Evolutionary conservation across 2,329 filamentous ascomycete genomes (phyloP).

Genomic region (Mollisiaceae sp.): DNA sequence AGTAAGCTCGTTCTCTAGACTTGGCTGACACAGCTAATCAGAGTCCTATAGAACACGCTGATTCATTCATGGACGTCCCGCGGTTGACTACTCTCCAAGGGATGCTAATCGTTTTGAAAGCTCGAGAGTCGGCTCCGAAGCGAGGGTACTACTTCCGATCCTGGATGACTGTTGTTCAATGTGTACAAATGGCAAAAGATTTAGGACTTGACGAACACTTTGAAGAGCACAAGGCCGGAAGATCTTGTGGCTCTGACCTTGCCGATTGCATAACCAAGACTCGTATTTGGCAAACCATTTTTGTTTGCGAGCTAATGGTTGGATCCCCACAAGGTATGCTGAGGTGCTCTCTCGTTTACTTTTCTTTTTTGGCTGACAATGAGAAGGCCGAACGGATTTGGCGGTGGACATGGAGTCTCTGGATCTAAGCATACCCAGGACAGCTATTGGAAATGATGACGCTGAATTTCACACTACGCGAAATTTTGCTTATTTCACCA

Average conservation of each 20-base stretch:
- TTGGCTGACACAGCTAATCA: slow-evolving; percentile 39
- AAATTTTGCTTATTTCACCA: slow-evolving; percentile 82
- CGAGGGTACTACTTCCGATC: slow-evolving; percentile 96
- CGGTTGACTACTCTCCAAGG: slow-evolving; percentile 91
- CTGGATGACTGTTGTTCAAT: slow-evolving; percentile 94
- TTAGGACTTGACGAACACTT: slow-evolving; percentile 87
- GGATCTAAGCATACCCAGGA: slow-evolving; percentile 71
- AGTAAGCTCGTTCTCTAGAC: slow-evolving; percentile 53
- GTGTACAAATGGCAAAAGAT: slow-evolving; percentile 92
- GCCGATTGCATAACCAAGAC: slow-evolving; percentile 84
- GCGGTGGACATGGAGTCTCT: slow-evolving; percentile 76
- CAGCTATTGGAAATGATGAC: slow-evolving; percentile 70
- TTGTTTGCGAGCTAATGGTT: slow-evolving; percentile 89
- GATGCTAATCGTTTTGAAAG: slow-evolving; percentile 85
- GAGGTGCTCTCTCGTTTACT: neutral
- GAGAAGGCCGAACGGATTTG: slow-evolving; percentile 75
- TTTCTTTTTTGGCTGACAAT: slow-evolving; percentile 26
- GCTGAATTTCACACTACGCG: slow-evolving; percentile 79
- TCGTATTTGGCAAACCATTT: slow-evolving; percentile 87
- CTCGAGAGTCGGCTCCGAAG: slow-evolving; percentile 88
- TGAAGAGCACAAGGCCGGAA: slow-evolving; percentile 75
- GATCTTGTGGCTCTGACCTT: slow-evolving; percentile 68
- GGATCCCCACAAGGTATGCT: slow-evolving; percentile 83
- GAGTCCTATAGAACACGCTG: slow-evolving; percentile 72
- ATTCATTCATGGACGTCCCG: slow-evolving; percentile 92